phyloP scores from a whole-genome alignment of 2,329 filamentous ascomycete species.

The Truncatella angustata region DNA sequence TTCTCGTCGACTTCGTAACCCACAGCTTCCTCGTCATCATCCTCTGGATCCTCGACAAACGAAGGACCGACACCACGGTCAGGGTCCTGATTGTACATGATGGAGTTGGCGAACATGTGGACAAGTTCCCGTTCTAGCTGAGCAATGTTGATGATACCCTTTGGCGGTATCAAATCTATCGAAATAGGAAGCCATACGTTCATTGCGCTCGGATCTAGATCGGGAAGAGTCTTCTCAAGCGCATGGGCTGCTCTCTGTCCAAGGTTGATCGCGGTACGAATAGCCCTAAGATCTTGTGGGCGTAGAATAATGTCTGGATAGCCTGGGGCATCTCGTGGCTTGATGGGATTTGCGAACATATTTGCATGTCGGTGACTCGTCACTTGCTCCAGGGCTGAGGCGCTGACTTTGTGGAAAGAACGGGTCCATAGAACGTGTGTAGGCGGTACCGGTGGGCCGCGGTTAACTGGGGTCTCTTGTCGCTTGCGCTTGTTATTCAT shows the following conservation, averaged over 20 bases:
- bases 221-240: constrained; percentile 59
- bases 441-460: constrained; percentile 51
- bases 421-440: constrained; percentile 73
- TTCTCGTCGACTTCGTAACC: constrained; percentile 75
- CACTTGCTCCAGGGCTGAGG: constrained; percentile 73
- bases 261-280: constrained; percentile 72
- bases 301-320: constrained; percentile 73
- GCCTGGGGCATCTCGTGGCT: constrained; percentile 72
- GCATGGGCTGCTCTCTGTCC: constrained; percentile 65
- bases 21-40: constrained; percentile 39
- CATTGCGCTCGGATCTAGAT: constrained; percentile 54
- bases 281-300: constrained; percentile 75
- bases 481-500: constrained; percentile 54
- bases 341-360: constrained; percentile 74
- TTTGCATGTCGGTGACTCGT: constrained; percentile 75
- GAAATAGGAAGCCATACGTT: constrained; percentile 66
- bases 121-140: constrained; percentile 92
- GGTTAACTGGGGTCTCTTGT: constrained; percentile 46
- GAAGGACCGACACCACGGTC: constrained; percentile 65
- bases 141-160: constrained; percentile 86
- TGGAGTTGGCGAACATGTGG: constrained; percentile 95
- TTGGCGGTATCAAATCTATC: constrained; percentile 78
- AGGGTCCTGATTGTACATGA: constrained; percentile 95
- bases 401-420: constrained; percentile 70
- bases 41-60: constrained; percentile 49